Evolutionary conservation across 1,284 basidiomycete species (phyloP).

Genomic region (Pseudozyma sp.): DNA sequence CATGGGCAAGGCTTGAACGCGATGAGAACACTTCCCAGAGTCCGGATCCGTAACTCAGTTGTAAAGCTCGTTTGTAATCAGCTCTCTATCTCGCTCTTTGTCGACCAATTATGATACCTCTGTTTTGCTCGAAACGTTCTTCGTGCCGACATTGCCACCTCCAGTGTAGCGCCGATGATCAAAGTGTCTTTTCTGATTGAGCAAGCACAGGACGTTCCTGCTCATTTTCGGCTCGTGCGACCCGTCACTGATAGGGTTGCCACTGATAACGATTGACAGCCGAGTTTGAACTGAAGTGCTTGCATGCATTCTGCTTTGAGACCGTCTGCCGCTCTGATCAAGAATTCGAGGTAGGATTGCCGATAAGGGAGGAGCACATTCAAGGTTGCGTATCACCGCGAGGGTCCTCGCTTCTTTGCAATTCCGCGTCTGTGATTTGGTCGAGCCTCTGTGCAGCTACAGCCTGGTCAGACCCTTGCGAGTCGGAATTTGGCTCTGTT

Average conservation of each 20-base stretch:
- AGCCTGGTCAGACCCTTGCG: not conserved
- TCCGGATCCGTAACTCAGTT: not conserved
- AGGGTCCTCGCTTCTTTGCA: slow-evolving; percentile 29
- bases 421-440: slow-evolving; percentile 6
- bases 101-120: not conserved
- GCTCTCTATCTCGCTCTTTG: no score
- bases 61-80: slow-evolving; percentile 6
- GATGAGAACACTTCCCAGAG: not conserved
- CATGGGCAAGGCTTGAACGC: slow-evolving; percentile 27
- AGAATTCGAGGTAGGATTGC: slow-evolving; percentile 5
- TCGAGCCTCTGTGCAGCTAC: no score
- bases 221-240: slow-evolving; percentile 12
- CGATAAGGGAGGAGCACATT: not conserved
- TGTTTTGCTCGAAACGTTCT: not conserved
- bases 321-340: slow-evolving; percentile 13
- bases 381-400: slow-evolving; percentile 18
- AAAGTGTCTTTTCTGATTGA: no score
- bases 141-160: no score
- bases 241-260: slow-evolving; percentile 15
- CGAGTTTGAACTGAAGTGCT: no score
- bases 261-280: not conserved
- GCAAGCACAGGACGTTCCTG: no score
- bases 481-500: slow-evolving; percentile 22
- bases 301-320: not conserved
- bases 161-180: no score